Base-by-base conservation (phyloP, 2,329 filamentous ascomycete species). In the Colletotrichum sojae region DNA sequence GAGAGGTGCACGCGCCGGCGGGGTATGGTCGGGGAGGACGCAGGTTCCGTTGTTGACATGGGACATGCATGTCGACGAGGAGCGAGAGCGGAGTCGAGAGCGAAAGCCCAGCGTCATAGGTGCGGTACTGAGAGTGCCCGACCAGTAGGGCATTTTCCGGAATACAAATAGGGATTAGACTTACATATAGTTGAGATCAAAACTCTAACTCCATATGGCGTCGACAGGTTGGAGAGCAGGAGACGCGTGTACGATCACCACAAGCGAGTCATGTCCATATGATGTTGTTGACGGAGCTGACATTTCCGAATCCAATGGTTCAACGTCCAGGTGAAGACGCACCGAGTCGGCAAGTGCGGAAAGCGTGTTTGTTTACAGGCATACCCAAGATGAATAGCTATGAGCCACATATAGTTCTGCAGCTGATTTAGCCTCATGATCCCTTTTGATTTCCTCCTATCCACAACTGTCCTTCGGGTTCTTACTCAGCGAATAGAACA, bases 1-100 rank as follows among this genome's bases (percentile, higher is more conserved):
- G 43, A n/a, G 39, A 43, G 56, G 43, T 12, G 56, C 20, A 59
- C 15, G 49, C 22, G 2, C 56, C 56, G 27, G 25, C 27, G 45
- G 43, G 56, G 16, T 27, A 1, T 5, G 0, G 43, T 0, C 0
- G 43, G 20, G 10, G 25, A 6, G 6, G 52, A 15, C 4, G 27
- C 27, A 18, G 2, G 16, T 36, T 36, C 27, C 25, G 12, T 36
- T 9, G 25, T 4, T 13, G 31, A 36, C 27, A 49, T 13, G 56
- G 56, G 10, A 20, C n/a, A 49, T 22, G 27, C 56, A 39, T 39
- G 56, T 46, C 2, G n/a, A 16, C 12, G 16, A 10, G 6, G n/a
- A 20, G 12, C 5, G 4, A 48, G 27, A n/a, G 22, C 6, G 13
- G 43, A 48, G n/a, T 48, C 16, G 25, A 5, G 4, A 39, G n/a